Evolutionary conservation across 495 filamentous ascomycete genomes (phyloP).

Genomic region (Neurospora sp.): DNA sequence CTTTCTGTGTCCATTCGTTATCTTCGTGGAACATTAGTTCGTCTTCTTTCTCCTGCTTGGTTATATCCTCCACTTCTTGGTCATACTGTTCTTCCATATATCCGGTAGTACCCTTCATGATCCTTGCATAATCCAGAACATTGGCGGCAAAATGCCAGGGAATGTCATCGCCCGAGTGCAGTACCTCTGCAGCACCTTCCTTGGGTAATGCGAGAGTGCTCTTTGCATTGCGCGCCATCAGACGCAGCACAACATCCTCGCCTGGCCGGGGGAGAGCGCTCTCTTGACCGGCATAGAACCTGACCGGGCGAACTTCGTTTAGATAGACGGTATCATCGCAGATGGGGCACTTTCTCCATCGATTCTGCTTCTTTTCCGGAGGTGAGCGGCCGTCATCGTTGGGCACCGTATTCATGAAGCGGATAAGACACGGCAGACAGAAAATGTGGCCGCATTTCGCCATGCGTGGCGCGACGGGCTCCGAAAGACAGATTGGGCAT

Average conservation of each 20-base stretch:
- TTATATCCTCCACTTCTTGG: conserved; percentile 62
- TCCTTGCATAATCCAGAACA: conserved; percentile 85
- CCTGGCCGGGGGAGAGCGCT: conserved; percentile 67
- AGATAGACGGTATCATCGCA: conserved; percentile 86
- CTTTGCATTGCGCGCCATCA: conserved; percentile 67
- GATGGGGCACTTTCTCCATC: conserved; percentile 94
- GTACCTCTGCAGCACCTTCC: conserved; percentile 61
- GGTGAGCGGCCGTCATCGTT: conserved; percentile 50
- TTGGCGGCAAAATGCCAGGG: conserved; percentile 94
- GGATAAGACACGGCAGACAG: conserved; percentile 84
- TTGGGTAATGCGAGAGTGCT: conserved; percentile 80
- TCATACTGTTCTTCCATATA: conserved; percentile 79
- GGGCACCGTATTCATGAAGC: conserved; percentile 86
- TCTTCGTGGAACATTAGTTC: conserved; percentile 91
- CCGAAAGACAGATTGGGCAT: conserved; percentile 89
- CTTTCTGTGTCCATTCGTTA: conserved; percentile 81
- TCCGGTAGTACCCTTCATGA: conserved; percentile 87
- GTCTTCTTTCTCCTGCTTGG: conserved; percentile 72
- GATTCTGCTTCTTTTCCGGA: conserved; percentile 47
- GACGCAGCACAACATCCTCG: conserved; percentile 74
- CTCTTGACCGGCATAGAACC: conserved; percentile 89
- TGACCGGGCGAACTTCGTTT: conserved; percentile 78
- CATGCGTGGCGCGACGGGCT: conserved; percentile 90
- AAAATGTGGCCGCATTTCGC: conserved; percentile 97
- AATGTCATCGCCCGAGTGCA: conserved; percentile 58